Conservation (phyloP, 441 rosid genomes). For the Erysimum cheiri region DNA sequence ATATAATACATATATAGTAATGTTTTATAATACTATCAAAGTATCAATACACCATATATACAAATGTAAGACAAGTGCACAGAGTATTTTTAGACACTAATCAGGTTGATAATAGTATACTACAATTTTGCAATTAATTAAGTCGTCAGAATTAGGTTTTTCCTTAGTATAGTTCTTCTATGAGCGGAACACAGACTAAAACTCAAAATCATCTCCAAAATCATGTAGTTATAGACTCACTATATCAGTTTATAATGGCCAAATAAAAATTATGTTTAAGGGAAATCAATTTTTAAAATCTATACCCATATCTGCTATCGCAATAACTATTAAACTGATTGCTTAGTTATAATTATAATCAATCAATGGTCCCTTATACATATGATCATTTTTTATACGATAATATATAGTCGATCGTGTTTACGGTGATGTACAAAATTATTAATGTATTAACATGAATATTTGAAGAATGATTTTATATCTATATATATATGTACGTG, state of each 20-base stretch:
- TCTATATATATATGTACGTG: not conserved
- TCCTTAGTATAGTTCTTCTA: not conserved
- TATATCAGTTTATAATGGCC: not conserved
- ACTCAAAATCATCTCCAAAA: not conserved
- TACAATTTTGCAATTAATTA: slow-evolving; percentile 6
- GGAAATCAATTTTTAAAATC: not conserved
- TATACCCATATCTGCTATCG: no score
- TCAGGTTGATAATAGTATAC: not conserved
- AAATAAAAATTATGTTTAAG: not conserved
- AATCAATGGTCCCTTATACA: slow-evolving; percentile 13
- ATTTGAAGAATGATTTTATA: slow-evolving; percentile 5
- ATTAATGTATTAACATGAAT: not conserved
- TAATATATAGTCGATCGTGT: not conserved
- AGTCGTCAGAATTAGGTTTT: not conserved
- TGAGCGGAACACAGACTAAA: not conserved
- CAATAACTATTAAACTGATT: not conserved
- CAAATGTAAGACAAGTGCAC: not conserved
- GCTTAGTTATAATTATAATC: not conserved
- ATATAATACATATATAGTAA: not conserved
- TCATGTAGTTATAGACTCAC: not conserved
- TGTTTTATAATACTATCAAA: not conserved
- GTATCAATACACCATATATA: not conserved
- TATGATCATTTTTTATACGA: no score
- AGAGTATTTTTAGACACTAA: not conserved
- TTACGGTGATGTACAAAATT: not conserved